Percentiles rank a stretch among this genome's conserved stretches.
phyloP scores from a whole-genome alignment of 345 rosid species.

The Balakata baccata region DNA sequence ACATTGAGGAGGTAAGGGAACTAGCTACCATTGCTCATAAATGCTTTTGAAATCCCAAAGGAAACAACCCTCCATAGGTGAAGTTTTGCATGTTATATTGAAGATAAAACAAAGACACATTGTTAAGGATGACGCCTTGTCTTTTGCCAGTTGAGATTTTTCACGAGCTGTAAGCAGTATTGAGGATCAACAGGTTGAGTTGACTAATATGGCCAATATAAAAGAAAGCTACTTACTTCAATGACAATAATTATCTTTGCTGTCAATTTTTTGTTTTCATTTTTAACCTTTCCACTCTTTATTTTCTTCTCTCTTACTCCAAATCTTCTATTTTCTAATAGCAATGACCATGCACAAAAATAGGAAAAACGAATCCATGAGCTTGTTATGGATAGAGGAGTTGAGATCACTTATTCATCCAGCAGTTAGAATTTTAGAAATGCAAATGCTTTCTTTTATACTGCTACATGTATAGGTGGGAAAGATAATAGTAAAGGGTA shows the following conservation, averaged over 20 bases:
- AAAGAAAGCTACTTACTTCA: constrained; percentile 40
- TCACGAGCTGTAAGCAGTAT: constrained; percentile 67
- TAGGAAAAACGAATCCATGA: not conserved
- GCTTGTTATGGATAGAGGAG: not conserved
- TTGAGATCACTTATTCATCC: not conserved
- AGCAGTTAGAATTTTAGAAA: not conserved
- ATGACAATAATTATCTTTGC: not conserved
- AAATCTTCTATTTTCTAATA: not conserved
- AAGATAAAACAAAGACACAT: constrained; percentile 59
- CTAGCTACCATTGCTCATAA: constrained; percentile 62
- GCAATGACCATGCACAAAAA: not conserved
- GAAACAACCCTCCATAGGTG: constrained; percentile 75
- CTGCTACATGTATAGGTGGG: no score
- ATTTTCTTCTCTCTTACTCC: not conserved
- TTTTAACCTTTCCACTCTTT: not conserved
- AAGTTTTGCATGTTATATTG: constrained; percentile 70
- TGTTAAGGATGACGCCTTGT: constrained; percentile 33
- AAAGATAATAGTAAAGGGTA: no score
- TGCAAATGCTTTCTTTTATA: not conserved
- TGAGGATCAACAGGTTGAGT: constrained; percentile 65
- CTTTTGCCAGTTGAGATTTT: constrained; percentile 39
- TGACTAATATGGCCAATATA: constrained; percentile 47
- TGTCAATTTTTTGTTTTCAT: not conserved
- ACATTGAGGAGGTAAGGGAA: constrained; percentile 61
- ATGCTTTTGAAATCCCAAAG: constrained; percentile 71